Evolutionary conservation across 1,284 basidiomycete species (phyloP).

Genomic region (Sutorius eximius): DNA sequence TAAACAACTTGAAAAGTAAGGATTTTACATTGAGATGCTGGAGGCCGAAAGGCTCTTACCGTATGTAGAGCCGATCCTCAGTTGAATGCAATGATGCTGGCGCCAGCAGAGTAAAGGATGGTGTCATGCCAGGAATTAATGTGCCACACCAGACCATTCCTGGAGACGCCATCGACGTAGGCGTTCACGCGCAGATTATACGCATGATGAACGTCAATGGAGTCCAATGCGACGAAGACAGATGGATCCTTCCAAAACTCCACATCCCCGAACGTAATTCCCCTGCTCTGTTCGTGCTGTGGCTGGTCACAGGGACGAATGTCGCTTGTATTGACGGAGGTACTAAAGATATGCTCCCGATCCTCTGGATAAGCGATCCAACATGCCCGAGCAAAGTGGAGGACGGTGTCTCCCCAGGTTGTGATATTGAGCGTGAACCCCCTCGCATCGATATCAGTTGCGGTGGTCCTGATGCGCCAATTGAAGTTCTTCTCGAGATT

Average conservation of each 20-base stretch:
- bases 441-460: constrained; percentile 12
- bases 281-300: constrained; percentile 5
- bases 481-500: constrained; percentile 14
- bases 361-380: constrained; percentile 30
- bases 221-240: constrained; percentile 25
- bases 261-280: constrained; percentile 6
- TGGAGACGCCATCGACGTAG: constrained; percentile 19
- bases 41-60: neutral
- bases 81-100: constrained; percentile 20
- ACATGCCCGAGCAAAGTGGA: constrained; percentile 9
- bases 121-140: constrained; percentile 20
- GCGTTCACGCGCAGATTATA: constrained; percentile 14
- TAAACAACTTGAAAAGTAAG: neutral
- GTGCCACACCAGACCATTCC: constrained; percentile 16
- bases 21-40: neutral
- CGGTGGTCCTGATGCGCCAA: constrained; percentile 12
- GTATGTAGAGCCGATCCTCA: neutral
- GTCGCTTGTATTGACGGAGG: constrained; percentile 16
- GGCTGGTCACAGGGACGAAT: neutral
- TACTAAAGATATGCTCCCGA: constrained; percentile 18
- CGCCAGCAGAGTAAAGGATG: constrained; percentile 14
- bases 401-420: constrained; percentile 13
- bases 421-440: constrained; percentile 22
- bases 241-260: constrained; percentile 17
- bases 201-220: constrained; percentile 12